Evolutionary conservation across 73 alveolate genomes (phyloP).

Genomic region (Paramecium sonneborni): DNA sequence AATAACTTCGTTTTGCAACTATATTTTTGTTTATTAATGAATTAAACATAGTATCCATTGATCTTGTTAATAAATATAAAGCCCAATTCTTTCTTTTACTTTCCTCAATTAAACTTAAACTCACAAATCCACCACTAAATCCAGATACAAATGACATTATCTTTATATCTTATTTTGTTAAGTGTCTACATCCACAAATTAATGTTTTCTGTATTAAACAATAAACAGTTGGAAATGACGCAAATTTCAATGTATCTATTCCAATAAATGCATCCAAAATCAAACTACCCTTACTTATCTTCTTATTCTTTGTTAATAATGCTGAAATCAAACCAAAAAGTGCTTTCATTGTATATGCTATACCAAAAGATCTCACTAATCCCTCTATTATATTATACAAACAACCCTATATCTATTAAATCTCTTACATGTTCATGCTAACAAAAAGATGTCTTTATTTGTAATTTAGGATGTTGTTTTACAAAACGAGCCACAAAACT

Average conservation of each 20-base stretch:
- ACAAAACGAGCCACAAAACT: conserved; percentile 19
- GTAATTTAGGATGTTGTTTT: background rate
- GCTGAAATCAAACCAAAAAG: conserved; percentile 26
- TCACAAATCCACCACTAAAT: conserved; percentile 28
- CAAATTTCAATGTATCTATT: conserved; percentile 20
- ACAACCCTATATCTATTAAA: background rate
- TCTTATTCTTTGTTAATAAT: background rate
- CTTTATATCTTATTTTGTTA: background rate
- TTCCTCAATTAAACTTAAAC: background rate
- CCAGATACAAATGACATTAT: conserved; percentile 26
- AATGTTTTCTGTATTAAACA: background rate
- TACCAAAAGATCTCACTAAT: conserved; percentile 19
- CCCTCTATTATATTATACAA: conserved; percentile 1
- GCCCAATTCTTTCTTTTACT: conserved; percentile 39
- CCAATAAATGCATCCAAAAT: background rate
- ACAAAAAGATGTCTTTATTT: background rate
- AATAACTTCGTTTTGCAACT: conserved; percentile 22
- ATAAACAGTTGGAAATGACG: conserved; percentile 11
- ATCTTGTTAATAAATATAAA: conserved; percentile 16
- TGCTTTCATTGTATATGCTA: conserved; percentile 34
- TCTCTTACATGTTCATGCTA: background rate
- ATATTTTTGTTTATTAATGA: conserved; percentile 18
- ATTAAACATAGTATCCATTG: conserved; percentile 50
- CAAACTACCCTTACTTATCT: background rate
- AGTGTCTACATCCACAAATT: conserved; percentile 10